Base-by-base conservation (phyloP, 1,284 basidiomycete species). In the Hymenochaete sp. region DNA sequence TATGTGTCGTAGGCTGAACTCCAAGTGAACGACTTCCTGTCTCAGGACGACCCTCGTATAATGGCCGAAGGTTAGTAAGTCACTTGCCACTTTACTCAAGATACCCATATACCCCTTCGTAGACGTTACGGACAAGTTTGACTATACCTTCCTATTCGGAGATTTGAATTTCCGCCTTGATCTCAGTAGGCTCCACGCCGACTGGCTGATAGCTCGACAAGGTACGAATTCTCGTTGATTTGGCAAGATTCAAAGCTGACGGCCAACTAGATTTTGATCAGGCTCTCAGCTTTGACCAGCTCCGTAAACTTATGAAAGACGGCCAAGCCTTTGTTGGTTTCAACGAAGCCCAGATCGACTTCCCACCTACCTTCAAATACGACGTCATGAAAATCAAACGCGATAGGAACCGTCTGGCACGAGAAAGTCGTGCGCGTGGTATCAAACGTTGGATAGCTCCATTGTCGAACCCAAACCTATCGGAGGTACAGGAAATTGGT, bases 301-400 rank as follows among this genome's bases (percentile, higher is more conserved):
- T 92, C 4, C 74, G 72, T 18, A 74, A 72, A 36, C 64, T 86
- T n/a, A 82, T 92, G 76, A 65, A 70, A 32, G 64, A 64, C 4
- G 72, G 75, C 1, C 61, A 67, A n/a, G 69, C 71, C 1, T 82
- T 85, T 52, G 67, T 67, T 27, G 85, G 84, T 6, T 91, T 91
- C 57, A 56, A 64, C 7, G 88, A 89, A 61, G 84, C 70, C 0
- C 63, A 66, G 0, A 88, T 89, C 44, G 57, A 74, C 50, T 89
- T 90, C 52, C 78, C 84, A 4, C 86, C 86, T 0, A 90, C 87
- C 0, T 90, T 89, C 71, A 90, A 90, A 57, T 90, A 88, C 54
- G 80, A 90, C 51, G 82, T 90, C 8, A 59, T 72, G 39, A 72
- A 73, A 31, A 51, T 71, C 31, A 79, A 75, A 56, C 68, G 68